Evolutionary conservation across 306 rosid species (phyloP).

Genomic region (Prunus persica): Prunus_persica_NCBIv2 NC_034013.1:16448501-16449000

Average conservation of each 20-base stretch:
- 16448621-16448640: conserved; percentile 67
- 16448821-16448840: conserved; percentile 12
- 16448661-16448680: conserved; percentile 46
- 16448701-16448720: background rate
- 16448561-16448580: conserved; percentile 58
- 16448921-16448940: conserved; percentile 67
- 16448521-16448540: conserved; percentile 81
- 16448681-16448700: background rate
- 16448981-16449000: conserved; percentile 78
- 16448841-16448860: conserved; percentile 82
- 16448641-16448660: conserved; percentile 90
- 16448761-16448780: too few relatives aligned
- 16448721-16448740: background rate
- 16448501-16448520: conserved; percentile 77
- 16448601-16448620: conserved; percentile 71
- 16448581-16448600: conserved; percentile 96
- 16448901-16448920: conserved; percentile 79
- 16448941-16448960: conserved; percentile 92
- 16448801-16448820: background rate
- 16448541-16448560: conserved; percentile 51
- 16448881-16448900: conserved; percentile 65
- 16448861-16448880: conserved; percentile 55
- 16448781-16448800: background rate
- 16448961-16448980: conserved; percentile 84
- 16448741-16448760: too few relatives aligned